Conservation (phyloP, 176 grass and related monocot species). For the Zoysia japonica region DNA sequence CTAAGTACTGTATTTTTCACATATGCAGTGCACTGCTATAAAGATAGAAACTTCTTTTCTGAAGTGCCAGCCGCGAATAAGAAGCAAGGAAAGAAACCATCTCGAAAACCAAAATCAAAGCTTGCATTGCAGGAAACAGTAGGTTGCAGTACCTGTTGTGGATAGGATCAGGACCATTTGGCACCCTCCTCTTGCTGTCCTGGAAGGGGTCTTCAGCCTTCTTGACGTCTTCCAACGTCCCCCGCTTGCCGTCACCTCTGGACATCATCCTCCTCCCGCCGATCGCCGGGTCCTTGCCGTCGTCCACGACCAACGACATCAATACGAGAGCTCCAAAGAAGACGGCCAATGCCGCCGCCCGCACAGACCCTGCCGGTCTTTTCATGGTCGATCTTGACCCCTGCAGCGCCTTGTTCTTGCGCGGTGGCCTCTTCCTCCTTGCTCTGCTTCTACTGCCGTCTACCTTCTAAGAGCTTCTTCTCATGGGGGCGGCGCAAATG, state of each 20-base stretch:
- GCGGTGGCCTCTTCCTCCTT: background rate
- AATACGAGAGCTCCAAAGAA: constrained; percentile 52
- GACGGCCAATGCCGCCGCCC: constrained; percentile 45
- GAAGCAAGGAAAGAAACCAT: background rate
- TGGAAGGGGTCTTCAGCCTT: constrained; percentile 44
- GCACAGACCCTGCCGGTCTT: constrained; percentile 34
- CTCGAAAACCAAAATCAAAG: constrained; percentile 8
- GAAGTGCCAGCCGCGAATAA: background rate
- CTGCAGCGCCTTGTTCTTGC: constrained; percentile 5
- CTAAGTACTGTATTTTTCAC: background rate
- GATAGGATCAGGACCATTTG: constrained; percentile 93
- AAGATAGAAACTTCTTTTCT: background rate
- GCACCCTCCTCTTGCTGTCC: constrained; percentile 71
- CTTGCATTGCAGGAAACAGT: constrained; percentile 12
- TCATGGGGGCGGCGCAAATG: constrained; percentile 43
- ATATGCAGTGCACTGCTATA: background rate
- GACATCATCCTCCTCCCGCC: constrained; percentile 46
- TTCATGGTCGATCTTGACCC: constrained; percentile 22
- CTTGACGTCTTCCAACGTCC: constrained; percentile 42
- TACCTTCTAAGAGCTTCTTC: constrained; percentile 37
- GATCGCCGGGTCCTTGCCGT: constrained; percentile 30
- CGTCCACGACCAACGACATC: constrained; percentile 41
- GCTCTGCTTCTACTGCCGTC: background rate
- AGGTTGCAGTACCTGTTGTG: constrained; percentile 73
- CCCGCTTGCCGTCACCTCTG: constrained; percentile 2